phyloP scores from a whole-genome alignment of 805 yeast genomes.

The Wickerhamiella slavikovae region DNA sequence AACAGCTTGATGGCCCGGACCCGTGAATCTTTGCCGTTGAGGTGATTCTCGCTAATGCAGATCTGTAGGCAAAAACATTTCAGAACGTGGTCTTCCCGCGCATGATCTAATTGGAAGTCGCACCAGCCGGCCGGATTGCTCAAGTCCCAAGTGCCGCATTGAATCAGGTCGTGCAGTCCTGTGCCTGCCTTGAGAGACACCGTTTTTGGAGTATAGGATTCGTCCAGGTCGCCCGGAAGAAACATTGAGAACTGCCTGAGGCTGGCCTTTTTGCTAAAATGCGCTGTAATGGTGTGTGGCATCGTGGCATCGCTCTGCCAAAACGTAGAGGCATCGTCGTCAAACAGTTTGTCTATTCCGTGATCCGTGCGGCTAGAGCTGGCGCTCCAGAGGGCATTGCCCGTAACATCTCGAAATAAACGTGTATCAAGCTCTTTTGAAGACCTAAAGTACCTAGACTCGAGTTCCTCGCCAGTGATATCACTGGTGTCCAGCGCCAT shows the following conservation, averaged over 20 bases:
- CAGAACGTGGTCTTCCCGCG: slow-evolving; percentile 33
- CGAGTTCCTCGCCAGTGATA: too few species aligned
- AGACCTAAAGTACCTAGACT: too few species aligned
- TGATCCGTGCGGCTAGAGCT: slow-evolving; percentile 56
- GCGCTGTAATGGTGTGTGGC: slow-evolving; percentile 67
- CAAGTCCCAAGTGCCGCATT: slow-evolving; percentile 38
- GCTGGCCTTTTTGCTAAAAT: slow-evolving; percentile 57
- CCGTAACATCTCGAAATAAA: slow-evolving; percentile 59
- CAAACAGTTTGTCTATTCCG: slow-evolving; percentile 52
- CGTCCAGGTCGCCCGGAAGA: slow-evolving; percentile 54
- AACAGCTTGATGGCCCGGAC: slow-evolving; percentile 31
- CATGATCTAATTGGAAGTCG: slow-evolving; percentile 35
- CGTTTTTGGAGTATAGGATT: slow-evolving; percentile 75
- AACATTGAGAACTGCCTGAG: slow-evolving; percentile 50
- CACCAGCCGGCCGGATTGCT: slow-evolving; percentile 65
- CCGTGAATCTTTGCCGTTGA: slow-evolving; percentile 91
- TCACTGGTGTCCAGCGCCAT: too few species aligned
- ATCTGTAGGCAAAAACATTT: slow-evolving; percentile 48
- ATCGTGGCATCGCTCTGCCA: slow-evolving; percentile 95
- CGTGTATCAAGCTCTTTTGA: slow-evolving; percentile 33
- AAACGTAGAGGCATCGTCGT: slow-evolving; percentile 42
- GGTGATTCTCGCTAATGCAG: slow-evolving; percentile 57
- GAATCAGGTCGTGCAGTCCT: slow-evolving; percentile 56
- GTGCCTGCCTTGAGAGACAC: slow-evolving; percentile 50
- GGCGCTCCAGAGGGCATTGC: too few species aligned